These are phyloP conservation scores for Diutina siamensis DNA, from an alignment of 1,139 yeast species.

Conservation along the genomic window DNA sequence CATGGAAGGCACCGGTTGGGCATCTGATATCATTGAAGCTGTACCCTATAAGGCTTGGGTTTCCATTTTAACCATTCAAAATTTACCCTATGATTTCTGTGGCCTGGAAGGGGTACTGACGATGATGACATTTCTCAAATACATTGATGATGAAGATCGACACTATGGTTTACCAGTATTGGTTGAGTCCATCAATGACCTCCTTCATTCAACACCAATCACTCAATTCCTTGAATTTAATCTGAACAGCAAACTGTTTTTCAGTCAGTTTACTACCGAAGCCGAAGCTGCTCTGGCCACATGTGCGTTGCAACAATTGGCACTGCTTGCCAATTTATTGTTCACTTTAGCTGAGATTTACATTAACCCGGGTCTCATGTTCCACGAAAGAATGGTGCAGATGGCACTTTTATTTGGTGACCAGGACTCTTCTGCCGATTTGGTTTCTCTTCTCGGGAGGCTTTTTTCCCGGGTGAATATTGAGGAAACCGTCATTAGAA, in stretches of 20 bases:
- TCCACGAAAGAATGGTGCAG: slow-evolving; percentile 37
- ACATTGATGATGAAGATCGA: slow-evolving; percentile 45
- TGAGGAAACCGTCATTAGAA: slow-evolving; percentile 46
- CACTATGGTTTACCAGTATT: slow-evolving; percentile 32
- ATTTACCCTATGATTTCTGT: slow-evolving; percentile 52
- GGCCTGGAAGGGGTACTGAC: slow-evolving; percentile 44
- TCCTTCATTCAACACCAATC: neutral
- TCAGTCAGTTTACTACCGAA: slow-evolving; percentile 19
- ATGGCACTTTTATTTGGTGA: slow-evolving; percentile 34
- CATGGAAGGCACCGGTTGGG: slow-evolving; percentile 41
- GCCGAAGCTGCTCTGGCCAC: slow-evolving; percentile 17
- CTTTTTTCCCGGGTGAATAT: slow-evolving; percentile 38
- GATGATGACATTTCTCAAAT: slow-evolving; percentile 40
- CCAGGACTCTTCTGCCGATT: slow-evolving; percentile 12
- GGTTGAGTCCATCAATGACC: neutral
- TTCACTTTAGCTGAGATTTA: slow-evolving; percentile 42
- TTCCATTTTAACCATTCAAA: slow-evolving; percentile 27
- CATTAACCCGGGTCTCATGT: slow-evolving; percentile 37
- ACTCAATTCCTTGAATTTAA: slow-evolving; percentile 9
- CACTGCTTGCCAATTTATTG: slow-evolving; percentile 26
- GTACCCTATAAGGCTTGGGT: slow-evolving; percentile 36
- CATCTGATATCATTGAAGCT: slow-evolving; percentile 24
- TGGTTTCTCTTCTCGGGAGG: slow-evolving; percentile 21
- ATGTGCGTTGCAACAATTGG: slow-evolving; percentile 22
- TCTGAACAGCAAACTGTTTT: slow-evolving; percentile 13